Percentiles rank a stretch among this genome's conserved stretches.
phyloP scores from a whole-genome alignment of 371 early-diverging fungal genomes.

The Mortierella sp. region DNA sequence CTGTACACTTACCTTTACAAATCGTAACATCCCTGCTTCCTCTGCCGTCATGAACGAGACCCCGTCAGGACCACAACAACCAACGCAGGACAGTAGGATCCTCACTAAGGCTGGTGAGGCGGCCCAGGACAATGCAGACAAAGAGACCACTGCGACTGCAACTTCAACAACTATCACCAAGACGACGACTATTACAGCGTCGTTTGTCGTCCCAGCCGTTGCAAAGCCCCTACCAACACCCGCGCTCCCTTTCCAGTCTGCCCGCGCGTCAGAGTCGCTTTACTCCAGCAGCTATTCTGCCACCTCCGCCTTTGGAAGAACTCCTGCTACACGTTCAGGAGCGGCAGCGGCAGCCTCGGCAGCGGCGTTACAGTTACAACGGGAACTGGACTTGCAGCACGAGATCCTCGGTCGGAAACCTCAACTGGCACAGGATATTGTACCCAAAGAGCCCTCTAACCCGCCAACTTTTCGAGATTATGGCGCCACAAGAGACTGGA shows the following conservation, averaged over 20 bases:
- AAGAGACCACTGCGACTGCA: neutral
- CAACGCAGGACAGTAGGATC: neutral
- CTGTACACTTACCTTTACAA: neutral
- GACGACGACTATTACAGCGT: conserved; percentile 36
- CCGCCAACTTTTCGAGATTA: conserved; percentile 52
- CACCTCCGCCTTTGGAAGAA: conserved; percentile 21
- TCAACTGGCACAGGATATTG: conserved; percentile 50
- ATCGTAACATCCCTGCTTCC: neutral
- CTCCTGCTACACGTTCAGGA: conserved; percentile 26
- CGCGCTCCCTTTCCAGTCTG: conserved; percentile 50
- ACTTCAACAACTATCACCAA: conserved; percentile 12
- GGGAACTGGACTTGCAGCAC: conserved; percentile 49
- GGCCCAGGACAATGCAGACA: neutral
- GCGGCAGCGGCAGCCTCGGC: conserved; percentile 51
- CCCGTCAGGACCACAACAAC: neutral
- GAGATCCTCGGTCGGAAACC: conserved; percentile 51
- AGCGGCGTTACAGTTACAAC: conserved; percentile 40
- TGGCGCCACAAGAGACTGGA: conserved; percentile 55
- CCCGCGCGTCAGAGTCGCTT: conserved; percentile 47
- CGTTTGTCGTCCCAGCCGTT: conserved; percentile 45
- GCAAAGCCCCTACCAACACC: conserved; percentile 43
- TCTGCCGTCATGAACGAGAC: neutral
- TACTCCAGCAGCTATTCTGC: conserved; percentile 29
- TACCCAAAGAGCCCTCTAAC: conserved; percentile 42
- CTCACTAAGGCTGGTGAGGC: neutral